Evolutionary conservation across 495 filamentous ascomycete genomes (phyloP), one percentile per base, ranked within the genome.

Genomic region (Penicillium canariense): DNA sequence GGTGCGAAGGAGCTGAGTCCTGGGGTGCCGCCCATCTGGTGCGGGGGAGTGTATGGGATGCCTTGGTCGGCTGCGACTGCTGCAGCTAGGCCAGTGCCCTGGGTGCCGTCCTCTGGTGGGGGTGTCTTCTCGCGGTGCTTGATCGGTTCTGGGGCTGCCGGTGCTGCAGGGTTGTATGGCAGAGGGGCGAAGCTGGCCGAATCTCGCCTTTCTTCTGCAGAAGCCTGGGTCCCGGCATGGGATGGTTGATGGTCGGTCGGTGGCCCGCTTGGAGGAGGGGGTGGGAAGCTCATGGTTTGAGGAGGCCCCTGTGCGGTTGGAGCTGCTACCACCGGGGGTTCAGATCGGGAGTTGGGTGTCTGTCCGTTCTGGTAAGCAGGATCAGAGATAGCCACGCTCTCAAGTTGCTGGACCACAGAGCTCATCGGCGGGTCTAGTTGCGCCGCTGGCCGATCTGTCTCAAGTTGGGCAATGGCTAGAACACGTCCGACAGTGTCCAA

Each of bases 91-190:
- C 89, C 89, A 31, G 89, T 91, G 10, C 86, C 84, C 27, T 73
- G 72, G 36, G 75, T 83, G 27, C 85, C 88, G 61, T 93, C 88
- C 12, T 81, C 79, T 27, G 87, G 87, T 6, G 91, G 91, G 8
- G 90, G 91, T 0, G 91, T 96, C 76, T 96, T 94, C 72, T 96
- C 91, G 43, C 91, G 84, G 60, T 91, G 83, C 48, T 84, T 79
- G 60, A 95, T 87, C 12, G 84, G 84, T 64, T 96, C 91, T 3
- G 91, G 88, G 1, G 89, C 89, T 2, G 91, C 77, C 10, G 91
- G 91, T 1, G 91, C 90, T 0, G 91, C 90, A 1, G 91, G 91
- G 68, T 96, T 96, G 60, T 96, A 96, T 2, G 90, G 82, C 48
- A 94, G 81, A n/a, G 90, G 88, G n/a, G 79, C 76, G 47, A 81